Evolutionary conservation across 768 basidiomycete genomes (phyloP), one percentile per base, ranked within the genome.

Genomic region (Mrakia blollopis): DNA sequence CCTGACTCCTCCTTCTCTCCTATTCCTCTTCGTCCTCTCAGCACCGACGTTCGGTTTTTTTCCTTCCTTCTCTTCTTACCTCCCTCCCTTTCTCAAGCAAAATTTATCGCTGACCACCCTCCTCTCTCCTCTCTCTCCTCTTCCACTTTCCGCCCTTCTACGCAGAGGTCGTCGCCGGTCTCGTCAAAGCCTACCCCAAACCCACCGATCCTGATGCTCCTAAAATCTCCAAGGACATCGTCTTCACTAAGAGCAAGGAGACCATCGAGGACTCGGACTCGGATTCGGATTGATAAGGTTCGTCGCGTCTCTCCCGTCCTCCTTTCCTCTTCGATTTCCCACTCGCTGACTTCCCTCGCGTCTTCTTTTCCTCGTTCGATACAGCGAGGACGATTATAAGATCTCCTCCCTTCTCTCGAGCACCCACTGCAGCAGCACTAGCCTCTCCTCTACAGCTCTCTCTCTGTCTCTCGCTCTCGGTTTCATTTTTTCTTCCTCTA

Each of bases 131-230:
- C 39, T 41, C 39, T 11, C 47, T 50, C 47, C 7, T 7, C 47
- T 21, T 50, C 47, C 21, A 5, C 47, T 18, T 14, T 50, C 47
- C 14, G 16, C 63, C 2, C 35, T 13, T 32, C 32, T n/a, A n/a
- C n/a, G n/a, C 28, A 65, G 63, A 65, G 35, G 18, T 65, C 63
- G 75, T 68, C 41, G 67, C 70, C 69, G 63, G 70, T 52, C 75
- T 76, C 28, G 69, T 71, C 9, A 61, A 72, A 41, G 21, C 68
- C 7, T 76, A 63, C 23, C 75, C 37, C 69, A 76, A 50, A 35
- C 54, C 54, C 57, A 72, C 61, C 68, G 35, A 57, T 57, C 39
- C 39, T 11, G 39, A 41, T 41, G 39, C 39, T 41, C 39, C 39
- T 11, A 5, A 16, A 16, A 50, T 14, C 37, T 35, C 54, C 35